Evolutionary conservation across 2,329 filamentous ascomycete species (phyloP), one percentile per base, ranked within the genome.

Genomic region (Stagonosporopsis rhizophila): DNA sequence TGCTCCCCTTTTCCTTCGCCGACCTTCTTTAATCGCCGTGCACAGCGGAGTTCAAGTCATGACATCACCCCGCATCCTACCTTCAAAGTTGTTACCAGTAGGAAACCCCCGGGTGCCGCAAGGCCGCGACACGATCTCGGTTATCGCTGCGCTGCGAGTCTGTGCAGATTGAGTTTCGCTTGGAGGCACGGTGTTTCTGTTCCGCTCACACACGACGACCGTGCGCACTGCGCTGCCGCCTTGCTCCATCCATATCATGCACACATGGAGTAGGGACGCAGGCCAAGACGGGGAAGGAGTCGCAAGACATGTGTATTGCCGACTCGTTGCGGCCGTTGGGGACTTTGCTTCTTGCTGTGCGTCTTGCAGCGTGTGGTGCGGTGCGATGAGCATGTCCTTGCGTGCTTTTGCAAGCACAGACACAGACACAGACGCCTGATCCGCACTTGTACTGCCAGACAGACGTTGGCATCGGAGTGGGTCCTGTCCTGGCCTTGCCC

Each of bases 241-340:
- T 30, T 32, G 30, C 30, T n/a, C 14, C 30, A 32, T 32, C 28
- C 28, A 30, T 9, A 12, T 15, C 8, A 32, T n/a, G 30, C 30
- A 32, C 30, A n/a, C 28, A 30, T 12, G 28, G 28, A 32, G 8
- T n/a, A 30, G 5, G 28, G 11, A 30, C 11, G 11, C 3, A 9
- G 28, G 28, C n/a, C n/a, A 30, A 12, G 28, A 3, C 3, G 28
- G 6, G 11, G 28, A 30, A 30, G 28, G 28, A 30, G 28, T 6
- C 4, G 47, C 30, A 52, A 52, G 49, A 52, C 49, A 52, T 19
- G 49, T 45, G 34, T 52, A 52, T 40, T 52, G 41, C 49, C n/a
- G 8, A 15, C 19, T 34, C 41, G 41, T 28, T 51, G 41, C 9
- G 25, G 22, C 28, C 25, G 25, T 34, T 44, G 19, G 14, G 30